Base-by-base conservation (phyloP, 108 stramenopile species). In the Skeletonema grethae region DNA sequence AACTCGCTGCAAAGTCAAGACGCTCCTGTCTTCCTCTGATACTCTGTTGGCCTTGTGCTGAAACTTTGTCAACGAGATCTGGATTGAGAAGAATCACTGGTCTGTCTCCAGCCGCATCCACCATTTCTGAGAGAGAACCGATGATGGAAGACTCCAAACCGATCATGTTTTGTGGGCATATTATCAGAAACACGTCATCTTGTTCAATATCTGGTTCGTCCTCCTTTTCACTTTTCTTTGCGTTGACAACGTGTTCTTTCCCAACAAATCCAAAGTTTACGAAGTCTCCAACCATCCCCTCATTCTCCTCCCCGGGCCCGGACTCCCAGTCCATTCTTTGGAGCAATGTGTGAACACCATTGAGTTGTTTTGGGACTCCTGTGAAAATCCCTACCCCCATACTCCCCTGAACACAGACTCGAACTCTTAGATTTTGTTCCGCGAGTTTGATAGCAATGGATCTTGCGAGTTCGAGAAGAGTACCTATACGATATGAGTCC, bases 341-440 rank as follows among this genome's bases (percentile, higher is more conserved):
- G 10, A 94, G 62, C 9, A 94, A 58, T 60, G 85, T 90, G 16
- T 84, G 55, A 7, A 90, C 93, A 13, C 93, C 93, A 77, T 74
- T 90, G 43, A 94, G 45, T 62, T 90, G 89, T 58, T 94, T 94
- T 29, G 93, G 93, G 5, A 87, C 66, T 8, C 85, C 93, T 2
- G 93, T 94, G 62, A 94, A 94, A 45, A 94, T 94, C 13, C 92
- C 92, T 13, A 94, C 93, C 7, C 93, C 93, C 93, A 94, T 94
- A 25, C 73, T 73, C 7, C 89, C 89, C 56, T 94, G 93, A 1
- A 94, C 90, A 59, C 93, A 91, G 3, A 94, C 79, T 15, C 90
- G 80, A 7, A 94, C 90, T 28, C 93, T 87, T 8, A 94, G 69
- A 67, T 94, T 91, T 81, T 94, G 87, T 43, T 91, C 90, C 0